Evolutionary conservation across 768 basidiomycete genomes (phyloP).

Genomic region (Vararia minispora): DNA sequence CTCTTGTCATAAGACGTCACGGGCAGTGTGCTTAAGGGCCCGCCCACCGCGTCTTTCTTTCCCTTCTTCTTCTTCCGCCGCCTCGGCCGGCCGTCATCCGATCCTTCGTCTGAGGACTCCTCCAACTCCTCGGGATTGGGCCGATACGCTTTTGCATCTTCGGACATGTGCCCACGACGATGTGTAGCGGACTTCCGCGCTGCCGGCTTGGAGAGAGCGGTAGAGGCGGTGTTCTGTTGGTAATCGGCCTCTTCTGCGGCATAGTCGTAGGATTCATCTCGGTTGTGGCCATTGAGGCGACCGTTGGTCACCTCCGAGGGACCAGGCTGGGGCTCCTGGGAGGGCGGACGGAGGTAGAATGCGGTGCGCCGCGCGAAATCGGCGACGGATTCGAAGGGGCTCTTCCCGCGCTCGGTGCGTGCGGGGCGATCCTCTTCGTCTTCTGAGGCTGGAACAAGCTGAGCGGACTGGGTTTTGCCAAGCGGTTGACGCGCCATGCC

Average conservation of each 20-base stretch:
- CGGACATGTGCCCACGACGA: constrained; percentile 53
- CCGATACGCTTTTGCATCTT: constrained; percentile 75
- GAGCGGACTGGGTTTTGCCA: constrained; percentile 42
- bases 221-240: constrained; percentile 18
- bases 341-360: constrained; percentile 55
- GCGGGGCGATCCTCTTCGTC: constrained; percentile 30
- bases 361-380: constrained; percentile 49
- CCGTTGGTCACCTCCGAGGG: constrained; percentile 12
- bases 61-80: constrained; percentile 38
- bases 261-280: constrained; percentile 52
- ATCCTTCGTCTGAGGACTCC: constrained; percentile 45
- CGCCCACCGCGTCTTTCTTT: constrained; percentile 40
- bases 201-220: constrained; percentile 10
- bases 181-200: constrained; percentile 25
- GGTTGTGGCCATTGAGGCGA: constrained; percentile 25
- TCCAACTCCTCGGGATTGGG: constrained; percentile 58
- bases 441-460: constrained; percentile 60
- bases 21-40: constrained; percentile 55
- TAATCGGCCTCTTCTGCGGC: constrained; percentile 63
- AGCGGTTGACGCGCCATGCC: constrained; percentile 29
- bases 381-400: constrained; percentile 52
- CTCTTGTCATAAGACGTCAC: constrained; percentile 55
- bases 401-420: constrained; percentile 43
- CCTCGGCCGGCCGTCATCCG: constrained; percentile 40
- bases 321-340: constrained; percentile 38